Evolutionary conservation across 352 stramenopile species (phyloP).

Genomic region (Globisporangium echinulatum): DNA sequence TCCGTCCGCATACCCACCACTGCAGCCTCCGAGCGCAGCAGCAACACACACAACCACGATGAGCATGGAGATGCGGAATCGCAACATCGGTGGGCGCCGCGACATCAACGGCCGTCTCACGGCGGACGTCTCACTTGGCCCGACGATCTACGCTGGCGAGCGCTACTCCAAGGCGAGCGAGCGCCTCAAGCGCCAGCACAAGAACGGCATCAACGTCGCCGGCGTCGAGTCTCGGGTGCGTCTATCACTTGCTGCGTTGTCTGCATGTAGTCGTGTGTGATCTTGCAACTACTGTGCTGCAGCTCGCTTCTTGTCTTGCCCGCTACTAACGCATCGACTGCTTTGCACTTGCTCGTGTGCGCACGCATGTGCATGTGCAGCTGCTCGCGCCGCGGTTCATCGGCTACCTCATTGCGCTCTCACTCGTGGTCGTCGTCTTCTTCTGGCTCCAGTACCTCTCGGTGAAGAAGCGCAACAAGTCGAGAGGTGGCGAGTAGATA

Average conservation of each 20-base stretch:
- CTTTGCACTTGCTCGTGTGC: neutral
- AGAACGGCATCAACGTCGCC: conserved; percentile 33
- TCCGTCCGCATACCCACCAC: neutral
- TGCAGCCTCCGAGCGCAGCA: neutral
- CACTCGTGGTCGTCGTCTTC: conserved; percentile 42
- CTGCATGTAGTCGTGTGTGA: too few species aligned
- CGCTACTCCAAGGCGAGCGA: conserved; percentile 82
- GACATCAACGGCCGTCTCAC: conserved; percentile 26
- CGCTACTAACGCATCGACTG: too few species aligned
- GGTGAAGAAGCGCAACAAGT: conserved; percentile 18
- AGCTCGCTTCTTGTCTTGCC: neutral
- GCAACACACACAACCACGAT: neutral
- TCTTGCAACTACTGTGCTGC: neutral
- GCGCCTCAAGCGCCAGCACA: conserved; percentile 68
- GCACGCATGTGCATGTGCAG: conserved; percentile 15
- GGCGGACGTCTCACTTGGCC: conserved; percentile 50
- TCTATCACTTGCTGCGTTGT: neutral
- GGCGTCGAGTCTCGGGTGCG: conserved; percentile 32
- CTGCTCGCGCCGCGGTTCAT: conserved; percentile 55
- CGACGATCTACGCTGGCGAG: conserved; percentile 78
- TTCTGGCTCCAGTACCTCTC: conserved; percentile 55
- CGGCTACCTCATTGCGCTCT: conserved; percentile 48
- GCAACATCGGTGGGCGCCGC: conserved; percentile 20
- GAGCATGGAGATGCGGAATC: conserved; percentile 63
- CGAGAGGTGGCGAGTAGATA: conserved; percentile 5